Conservation (phyloP, 1,139 yeast species). For the Scheffersomyces cryptocercus region DNA sequence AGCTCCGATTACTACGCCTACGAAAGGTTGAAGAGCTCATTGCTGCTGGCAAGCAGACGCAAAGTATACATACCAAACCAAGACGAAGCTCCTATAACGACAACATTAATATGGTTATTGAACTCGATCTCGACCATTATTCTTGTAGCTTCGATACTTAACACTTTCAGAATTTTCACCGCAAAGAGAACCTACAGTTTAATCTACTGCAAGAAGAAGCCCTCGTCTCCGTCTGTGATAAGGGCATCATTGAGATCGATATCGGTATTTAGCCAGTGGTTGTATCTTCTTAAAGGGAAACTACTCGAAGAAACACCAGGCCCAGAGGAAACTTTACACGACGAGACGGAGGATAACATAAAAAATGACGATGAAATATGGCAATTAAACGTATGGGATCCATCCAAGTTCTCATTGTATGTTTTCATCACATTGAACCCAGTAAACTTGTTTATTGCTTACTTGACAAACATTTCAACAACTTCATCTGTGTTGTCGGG, state of each 20-base stretch:
- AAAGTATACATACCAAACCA: constrained; percentile 1
- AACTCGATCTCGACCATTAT: constrained; percentile 15
- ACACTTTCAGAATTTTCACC: constrained; percentile 31
- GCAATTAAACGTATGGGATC: constrained; percentile 48
- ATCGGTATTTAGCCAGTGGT: constrained; percentile 7
- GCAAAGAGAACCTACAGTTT: constrained; percentile 42
- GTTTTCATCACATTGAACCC: constrained; percentile 60
- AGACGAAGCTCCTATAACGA: constrained; percentile 9
- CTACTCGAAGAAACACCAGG: too few relatives aligned
- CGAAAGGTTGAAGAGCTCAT: constrained; percentile 28
- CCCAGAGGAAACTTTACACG: constrained; percentile 2
- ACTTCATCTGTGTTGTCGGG: constrained; percentile 16
- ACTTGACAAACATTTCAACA: constrained; percentile 18
- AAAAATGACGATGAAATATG: constrained; percentile 39
- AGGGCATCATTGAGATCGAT: constrained; percentile 18
- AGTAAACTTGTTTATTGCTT: constrained; percentile 38
- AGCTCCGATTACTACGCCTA: constrained; percentile 33
- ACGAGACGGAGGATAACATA: constrained; percentile 14
- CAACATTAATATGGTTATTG: constrained; percentile 21
- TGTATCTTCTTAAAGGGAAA: too few relatives aligned
- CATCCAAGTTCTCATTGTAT: constrained; percentile 22
- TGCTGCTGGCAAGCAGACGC: constrained; percentile 6
- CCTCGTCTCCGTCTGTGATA: constrained; percentile 40
- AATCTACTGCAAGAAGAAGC: constrained; percentile 33
- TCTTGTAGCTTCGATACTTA: constrained; percentile 24